These are phyloP conservation scores for Calamus simplicifolius DNA, from an alignment of 176 grass and related monocot species.

Conservation along the genomic window DNA sequence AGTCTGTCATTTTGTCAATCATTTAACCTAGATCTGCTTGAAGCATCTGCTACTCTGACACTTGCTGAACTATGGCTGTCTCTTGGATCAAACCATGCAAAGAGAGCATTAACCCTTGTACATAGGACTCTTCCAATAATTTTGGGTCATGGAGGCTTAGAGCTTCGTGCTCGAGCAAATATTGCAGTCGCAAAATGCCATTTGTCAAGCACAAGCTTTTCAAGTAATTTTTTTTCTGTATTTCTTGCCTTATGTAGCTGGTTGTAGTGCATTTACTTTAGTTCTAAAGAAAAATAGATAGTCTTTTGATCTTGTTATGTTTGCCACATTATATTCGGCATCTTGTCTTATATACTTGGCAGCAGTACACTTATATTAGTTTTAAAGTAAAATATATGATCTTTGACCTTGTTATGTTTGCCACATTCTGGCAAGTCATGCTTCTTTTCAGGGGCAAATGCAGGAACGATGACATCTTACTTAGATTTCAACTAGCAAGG, in stretches of 20 bases:
- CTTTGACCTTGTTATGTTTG: too few species aligned
- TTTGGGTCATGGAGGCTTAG: conserved; percentile 78
- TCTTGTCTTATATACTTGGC: not conserved
- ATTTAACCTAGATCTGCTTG: conserved; percentile 88
- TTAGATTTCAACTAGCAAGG: too few species aligned
- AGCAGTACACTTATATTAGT: too few species aligned
- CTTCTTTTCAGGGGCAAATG: too few species aligned
- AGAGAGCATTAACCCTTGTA: conserved; percentile 54
- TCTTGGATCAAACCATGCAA: conserved; percentile 71
- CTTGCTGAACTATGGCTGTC: conserved; percentile 78
- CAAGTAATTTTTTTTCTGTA: conserved; percentile 25
- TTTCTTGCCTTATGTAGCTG: not conserved
- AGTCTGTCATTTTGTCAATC: conserved; percentile 88
- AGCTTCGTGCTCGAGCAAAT: conserved; percentile 68
- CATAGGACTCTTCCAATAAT: conserved; percentile 72
- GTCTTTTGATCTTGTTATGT: too few species aligned
- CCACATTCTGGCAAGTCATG: too few species aligned
- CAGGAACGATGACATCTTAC: too few species aligned
- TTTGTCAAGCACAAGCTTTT: conserved; percentile 48
- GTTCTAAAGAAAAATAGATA: too few species aligned
- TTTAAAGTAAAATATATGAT: too few species aligned
- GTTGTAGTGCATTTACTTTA: not conserved
- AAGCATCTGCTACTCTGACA: conserved; percentile 71
- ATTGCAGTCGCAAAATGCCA: conserved; percentile 73
- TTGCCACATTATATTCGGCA: too few species aligned